Evolutionary conservation across 2,329 filamentous ascomycete genomes (phyloP).

Genomic region (Aspergillus texensis): DNA sequence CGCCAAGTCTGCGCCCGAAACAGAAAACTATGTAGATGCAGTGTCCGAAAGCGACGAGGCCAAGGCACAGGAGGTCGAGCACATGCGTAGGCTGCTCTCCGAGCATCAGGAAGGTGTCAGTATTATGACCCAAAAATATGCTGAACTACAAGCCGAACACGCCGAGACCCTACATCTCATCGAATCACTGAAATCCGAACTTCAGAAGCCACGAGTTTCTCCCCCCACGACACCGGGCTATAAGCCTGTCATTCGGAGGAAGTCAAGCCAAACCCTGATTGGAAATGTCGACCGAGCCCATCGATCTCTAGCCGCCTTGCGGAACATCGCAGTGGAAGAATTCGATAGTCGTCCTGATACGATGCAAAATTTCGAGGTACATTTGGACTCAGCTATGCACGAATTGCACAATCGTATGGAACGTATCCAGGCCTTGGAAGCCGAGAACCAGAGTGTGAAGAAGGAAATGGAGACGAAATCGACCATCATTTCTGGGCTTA

Average conservation of each 20-base stretch:
- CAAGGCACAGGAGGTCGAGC: conserved; percentile 68
- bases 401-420: conserved; percentile 86
- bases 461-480: conserved; percentile 98
- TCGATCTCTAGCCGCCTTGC: conserved; percentile 83
- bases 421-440: conserved; percentile 85
- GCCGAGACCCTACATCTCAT: conserved; percentile 80
- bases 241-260: conserved; percentile 79
- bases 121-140: conserved; percentile 75
- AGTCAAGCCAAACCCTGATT: conserved; percentile 87
- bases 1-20: conserved; percentile 50
- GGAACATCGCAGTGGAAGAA: conserved; percentile 84
- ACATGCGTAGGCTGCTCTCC: conserved; percentile 68
- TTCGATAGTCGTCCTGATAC: conserved; percentile 80
- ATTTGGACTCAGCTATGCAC: conserved; percentile 88
- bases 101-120: conserved; percentile 78
- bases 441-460: conserved; percentile 77
- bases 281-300: conserved; percentile 82
- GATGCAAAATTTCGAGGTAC: conserved; percentile 90
- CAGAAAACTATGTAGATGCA: conserved; percentile 28
- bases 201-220: conserved; percentile 74
- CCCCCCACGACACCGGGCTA: conserved; percentile 49
- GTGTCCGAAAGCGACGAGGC: conserved; percentile 43
- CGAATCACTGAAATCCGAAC: conserved; percentile 85
- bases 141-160: conserved; percentile 80
- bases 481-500: conserved; percentile 90